A percentile compares a stretch with the other conserved stretches of the same genome.
Conservation (phyloP, 495 filamentous ascomycete genomes). For the Penicillium coffeae region DNA sequence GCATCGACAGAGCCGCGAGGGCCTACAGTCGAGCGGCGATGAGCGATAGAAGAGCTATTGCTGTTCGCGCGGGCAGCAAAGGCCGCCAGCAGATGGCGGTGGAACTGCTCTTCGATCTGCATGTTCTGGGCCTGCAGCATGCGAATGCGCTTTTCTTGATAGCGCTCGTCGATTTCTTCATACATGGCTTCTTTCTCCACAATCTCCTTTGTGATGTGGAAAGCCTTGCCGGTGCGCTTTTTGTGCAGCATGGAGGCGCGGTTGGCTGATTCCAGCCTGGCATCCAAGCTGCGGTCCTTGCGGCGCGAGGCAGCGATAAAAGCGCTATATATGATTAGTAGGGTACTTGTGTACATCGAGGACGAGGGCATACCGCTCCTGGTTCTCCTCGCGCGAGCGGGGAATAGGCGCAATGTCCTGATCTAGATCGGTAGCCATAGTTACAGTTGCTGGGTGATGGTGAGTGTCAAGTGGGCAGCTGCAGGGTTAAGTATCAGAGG, state of each 20-base stretch:
- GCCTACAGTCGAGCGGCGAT: conserved; percentile 21
- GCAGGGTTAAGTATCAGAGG: conserved; percentile 5
- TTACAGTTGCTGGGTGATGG: not conserved
- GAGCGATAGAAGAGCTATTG: conserved; percentile 17
- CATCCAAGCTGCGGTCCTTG: conserved; percentile 84
- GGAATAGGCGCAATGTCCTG: conserved; percentile 36
- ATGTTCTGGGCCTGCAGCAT: conserved; percentile 43
- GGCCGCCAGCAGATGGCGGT: conserved; percentile 35
- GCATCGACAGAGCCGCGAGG: conserved; percentile 29
- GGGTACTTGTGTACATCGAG: not conserved
- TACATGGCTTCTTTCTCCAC: conserved; percentile 96
- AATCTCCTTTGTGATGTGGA: conserved; percentile 83
- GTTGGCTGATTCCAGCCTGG: conserved; percentile 81
- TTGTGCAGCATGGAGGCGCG: conserved; percentile 88
- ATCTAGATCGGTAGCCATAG: conserved; percentile 29
- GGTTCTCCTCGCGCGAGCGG: conserved; percentile 71
- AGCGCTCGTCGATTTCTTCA: conserved; percentile 83
- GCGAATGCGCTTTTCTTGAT: conserved; percentile 41
- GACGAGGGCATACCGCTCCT: conserved; percentile 87
- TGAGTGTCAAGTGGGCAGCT: not conserved
- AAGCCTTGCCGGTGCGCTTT: conserved; percentile 75
- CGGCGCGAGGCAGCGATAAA: conserved; percentile 94
- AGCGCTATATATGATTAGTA: conserved; percentile 49
- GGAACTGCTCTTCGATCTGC: conserved; percentile 41
- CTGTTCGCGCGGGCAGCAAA: conserved; percentile 26